phyloP scores from a whole-genome alignment of 192 early-diverging fungal genomes.

The Linnemannia elongata region DNA sequence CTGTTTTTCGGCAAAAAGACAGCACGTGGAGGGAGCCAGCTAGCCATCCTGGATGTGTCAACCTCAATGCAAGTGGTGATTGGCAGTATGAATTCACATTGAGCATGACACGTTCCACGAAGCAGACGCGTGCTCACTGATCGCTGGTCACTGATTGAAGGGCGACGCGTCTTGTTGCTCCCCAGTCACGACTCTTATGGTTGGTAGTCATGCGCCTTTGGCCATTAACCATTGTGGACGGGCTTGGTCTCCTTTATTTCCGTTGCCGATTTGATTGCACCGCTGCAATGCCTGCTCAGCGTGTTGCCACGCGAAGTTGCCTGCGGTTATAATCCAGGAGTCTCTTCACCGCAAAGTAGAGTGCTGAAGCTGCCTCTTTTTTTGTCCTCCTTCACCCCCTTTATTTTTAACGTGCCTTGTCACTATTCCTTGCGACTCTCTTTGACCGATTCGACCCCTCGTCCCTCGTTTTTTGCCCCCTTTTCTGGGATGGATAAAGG shows the following conservation, averaged over 20 bases:
- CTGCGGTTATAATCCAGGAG: neutral
- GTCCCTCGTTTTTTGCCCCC: neutral
- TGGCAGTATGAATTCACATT: neutral
- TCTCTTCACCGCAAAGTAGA: neutral
- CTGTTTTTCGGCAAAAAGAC: neutral
- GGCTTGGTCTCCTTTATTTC: neutral
- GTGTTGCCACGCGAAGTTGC: neutral
- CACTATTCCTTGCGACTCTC: neutral
- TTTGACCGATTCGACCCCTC: slow-evolving; percentile 3
- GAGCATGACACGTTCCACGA: no score
- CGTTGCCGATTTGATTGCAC: neutral
- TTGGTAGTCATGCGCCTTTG: neutral
- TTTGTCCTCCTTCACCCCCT: neutral
- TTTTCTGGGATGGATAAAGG: slow-evolving; percentile 7
- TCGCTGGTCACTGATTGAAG: neutral
- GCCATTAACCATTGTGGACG: neutral
- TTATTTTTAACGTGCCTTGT: neutral
- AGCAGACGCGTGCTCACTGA: neutral
- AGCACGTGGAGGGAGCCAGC: neutral
- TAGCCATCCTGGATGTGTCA: neutral
- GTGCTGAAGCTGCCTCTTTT: neutral
- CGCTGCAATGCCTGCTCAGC: neutral
- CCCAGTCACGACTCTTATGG: neutral
- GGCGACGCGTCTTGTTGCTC: neutral
- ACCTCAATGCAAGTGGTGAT: neutral